Evolutionary conservation across 73 alveolate species (phyloP).

Genomic region (Paramecium pentaurelia): DNA sequence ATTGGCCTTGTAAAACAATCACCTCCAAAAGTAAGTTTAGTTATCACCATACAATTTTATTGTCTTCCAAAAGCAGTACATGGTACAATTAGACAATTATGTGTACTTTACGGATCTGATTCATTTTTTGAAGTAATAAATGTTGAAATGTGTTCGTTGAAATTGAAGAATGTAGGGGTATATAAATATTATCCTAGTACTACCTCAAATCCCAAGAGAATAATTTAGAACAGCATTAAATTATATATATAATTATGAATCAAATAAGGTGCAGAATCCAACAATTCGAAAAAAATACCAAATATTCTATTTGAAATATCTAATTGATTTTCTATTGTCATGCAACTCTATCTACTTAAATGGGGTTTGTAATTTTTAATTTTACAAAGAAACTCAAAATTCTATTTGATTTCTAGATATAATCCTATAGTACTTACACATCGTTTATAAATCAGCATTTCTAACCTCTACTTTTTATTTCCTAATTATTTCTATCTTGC

Average conservation of each 20-base stretch:
- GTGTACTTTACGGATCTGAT: background rate
- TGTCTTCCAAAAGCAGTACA: background rate
- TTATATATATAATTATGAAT: background rate
- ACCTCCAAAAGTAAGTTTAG: background rate
- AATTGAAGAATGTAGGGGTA: background rate
- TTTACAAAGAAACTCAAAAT: background rate
- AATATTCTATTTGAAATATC: background rate
- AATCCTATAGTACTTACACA: background rate
- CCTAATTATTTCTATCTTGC: background rate
- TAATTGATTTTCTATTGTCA: background rate
- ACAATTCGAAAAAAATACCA: background rate
- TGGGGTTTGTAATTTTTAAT: background rate
- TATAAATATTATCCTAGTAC: background rate
- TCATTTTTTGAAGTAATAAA: constrained; percentile 20
- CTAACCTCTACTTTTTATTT: background rate
- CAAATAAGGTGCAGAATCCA: background rate
- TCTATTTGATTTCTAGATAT: background rate
- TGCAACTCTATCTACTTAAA: background rate
- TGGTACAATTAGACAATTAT: constrained; percentile 22
- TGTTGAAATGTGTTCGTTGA: background rate
- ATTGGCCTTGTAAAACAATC: background rate
- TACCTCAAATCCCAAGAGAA: background rate
- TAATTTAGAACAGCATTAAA: background rate
- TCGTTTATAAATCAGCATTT: background rate
- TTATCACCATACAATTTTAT: background rate